A percentile compares a stretch with the other conserved stretches of the same genome.
These are phyloP conservation scores for Paramecium sexaurelia DNA, from an alignment of 73 alveolate genomes.

Conservation along the genomic window DNA sequence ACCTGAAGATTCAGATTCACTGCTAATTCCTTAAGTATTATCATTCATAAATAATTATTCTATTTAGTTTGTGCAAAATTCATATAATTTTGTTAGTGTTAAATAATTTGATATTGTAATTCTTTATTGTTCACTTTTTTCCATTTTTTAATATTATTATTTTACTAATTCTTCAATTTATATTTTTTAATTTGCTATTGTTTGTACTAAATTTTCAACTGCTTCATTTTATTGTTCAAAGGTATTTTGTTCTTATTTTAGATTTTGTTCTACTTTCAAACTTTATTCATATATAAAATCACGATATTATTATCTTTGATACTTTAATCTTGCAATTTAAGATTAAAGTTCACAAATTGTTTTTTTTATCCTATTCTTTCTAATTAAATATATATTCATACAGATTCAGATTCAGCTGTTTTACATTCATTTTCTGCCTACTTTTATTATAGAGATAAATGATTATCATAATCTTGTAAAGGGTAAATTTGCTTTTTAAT, in stretches of 20 bases:
- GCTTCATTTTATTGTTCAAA: background rate
- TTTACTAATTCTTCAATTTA: background rate
- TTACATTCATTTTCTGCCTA: background rate
- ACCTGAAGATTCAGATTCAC: slow-evolving; percentile 10
- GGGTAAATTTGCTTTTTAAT: background rate
- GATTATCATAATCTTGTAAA: background rate
- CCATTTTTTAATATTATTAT: slow-evolving; percentile 9
- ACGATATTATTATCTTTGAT: background rate
- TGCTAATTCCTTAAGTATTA: background rate
- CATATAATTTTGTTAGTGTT: background rate
- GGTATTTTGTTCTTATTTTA: background rate
- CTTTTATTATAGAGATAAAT: background rate
- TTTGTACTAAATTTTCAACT: background rate
- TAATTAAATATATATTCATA: background rate
- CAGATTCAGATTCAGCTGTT: background rate
- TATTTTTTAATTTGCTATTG: background rate
- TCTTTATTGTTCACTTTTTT: background rate
- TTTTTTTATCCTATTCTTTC: slow-evolving; percentile 1
- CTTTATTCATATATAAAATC: background rate
- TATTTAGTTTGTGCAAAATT: background rate
- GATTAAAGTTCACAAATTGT: background rate
- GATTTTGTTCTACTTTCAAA: background rate
- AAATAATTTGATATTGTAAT: background rate
- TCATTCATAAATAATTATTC: background rate
- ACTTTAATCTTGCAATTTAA: background rate